Percentiles rank a stretch among this genome's conserved stretches.
phyloP scores from a whole-genome alignment of 2,329 filamentous ascomycete species.

The Helicocarpus griseus region DNA sequence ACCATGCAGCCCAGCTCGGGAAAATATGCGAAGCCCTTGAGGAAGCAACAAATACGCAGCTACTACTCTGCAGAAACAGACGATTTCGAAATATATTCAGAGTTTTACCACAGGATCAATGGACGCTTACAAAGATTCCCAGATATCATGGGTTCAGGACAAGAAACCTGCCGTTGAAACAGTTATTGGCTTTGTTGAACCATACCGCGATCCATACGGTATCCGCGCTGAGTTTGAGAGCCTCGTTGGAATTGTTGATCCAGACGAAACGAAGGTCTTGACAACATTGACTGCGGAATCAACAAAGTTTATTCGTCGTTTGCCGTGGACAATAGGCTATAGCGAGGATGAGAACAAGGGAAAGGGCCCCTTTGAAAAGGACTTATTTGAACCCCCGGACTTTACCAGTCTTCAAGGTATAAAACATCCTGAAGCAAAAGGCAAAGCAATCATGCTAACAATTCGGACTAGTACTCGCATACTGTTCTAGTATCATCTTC shows the following conservation, averaged over 20 bases:
- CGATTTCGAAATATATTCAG: constrained; percentile 40
- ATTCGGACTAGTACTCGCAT: constrained; percentile 29
- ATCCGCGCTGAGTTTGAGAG: constrained; percentile 47
- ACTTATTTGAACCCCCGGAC: constrained; percentile 16
- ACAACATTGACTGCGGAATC: constrained; percentile 16
- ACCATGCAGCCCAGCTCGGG: constrained; percentile 37
- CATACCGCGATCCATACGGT: constrained; percentile 46
- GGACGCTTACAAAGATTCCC: constrained; percentile 41
- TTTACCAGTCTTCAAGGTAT: constrained; percentile 12
- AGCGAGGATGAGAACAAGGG: constrained; percentile 23
- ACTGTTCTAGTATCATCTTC: constrained; percentile 37
- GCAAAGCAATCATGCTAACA: constrained; percentile 2
- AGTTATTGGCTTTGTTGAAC: constrained; percentile 47
- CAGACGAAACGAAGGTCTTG: constrained; percentile 15
- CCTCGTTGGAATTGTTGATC: constrained; percentile 27
- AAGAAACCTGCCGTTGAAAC: constrained; percentile 43
- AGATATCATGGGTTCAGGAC: constrained; percentile 45
- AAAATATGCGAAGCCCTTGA: constrained; percentile 37
- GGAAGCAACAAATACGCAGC: constrained; percentile 37
- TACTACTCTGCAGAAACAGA: constrained; percentile 36
- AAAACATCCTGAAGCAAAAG: not conserved
- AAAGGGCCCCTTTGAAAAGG: constrained; percentile 25
- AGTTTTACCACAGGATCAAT: constrained; percentile 41
- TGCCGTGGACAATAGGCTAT: constrained; percentile 21
- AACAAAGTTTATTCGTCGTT: constrained; percentile 16